Evolutionary conservation across 805 yeast genomes (phyloP).

Genomic region (Lipomyces starkeyi): DNA sequence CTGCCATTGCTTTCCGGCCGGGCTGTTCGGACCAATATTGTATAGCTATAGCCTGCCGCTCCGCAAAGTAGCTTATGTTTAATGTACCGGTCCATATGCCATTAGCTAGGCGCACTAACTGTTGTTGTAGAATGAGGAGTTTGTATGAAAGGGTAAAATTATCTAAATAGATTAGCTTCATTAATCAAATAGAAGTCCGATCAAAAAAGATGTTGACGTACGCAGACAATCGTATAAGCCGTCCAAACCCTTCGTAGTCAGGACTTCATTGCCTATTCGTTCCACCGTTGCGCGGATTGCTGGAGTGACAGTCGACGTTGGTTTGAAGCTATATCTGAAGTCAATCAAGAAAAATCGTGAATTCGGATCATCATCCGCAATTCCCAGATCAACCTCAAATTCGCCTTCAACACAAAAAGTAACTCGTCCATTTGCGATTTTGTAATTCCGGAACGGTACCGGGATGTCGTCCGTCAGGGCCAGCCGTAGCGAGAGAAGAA

Average conservation of each 20-base stretch:
- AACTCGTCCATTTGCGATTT: slow-evolving; percentile 76
- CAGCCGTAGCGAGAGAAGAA: slow-evolving; percentile 73
- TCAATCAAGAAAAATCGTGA: slow-evolving; percentile 81
- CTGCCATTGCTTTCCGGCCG: slow-evolving; percentile 58
- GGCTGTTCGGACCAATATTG: slow-evolving; percentile 63
- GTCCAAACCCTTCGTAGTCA: slow-evolving; percentile 54
- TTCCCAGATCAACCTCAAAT: slow-evolving; percentile 79
- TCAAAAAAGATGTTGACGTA: slow-evolving; percentile 10
- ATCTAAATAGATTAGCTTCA: slow-evolving; percentile 8
- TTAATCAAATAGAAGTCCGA: not conserved
- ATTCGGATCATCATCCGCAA: slow-evolving; percentile 63
- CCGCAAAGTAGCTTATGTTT: slow-evolving; percentile 62
- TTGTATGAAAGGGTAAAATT: slow-evolving; percentile 38
- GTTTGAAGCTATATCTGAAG: slow-evolving; percentile 64
- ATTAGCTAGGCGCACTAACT: slow-evolving; percentile 58
- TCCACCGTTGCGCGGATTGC: slow-evolving; percentile 56
- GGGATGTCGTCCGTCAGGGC: slow-evolving; percentile 70
- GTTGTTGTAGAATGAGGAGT: slow-evolving; percentile 59
- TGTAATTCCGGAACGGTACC: slow-evolving; percentile 63
- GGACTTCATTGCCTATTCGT: slow-evolving; percentile 58
- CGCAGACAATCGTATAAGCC: slow-evolving; percentile 58
- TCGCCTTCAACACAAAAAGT: slow-evolving; percentile 65
- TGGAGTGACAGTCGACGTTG: slow-evolving; percentile 41
- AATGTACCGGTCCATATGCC: slow-evolving; percentile 65
- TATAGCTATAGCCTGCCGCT: slow-evolving; percentile 59